phyloP scores from a whole-genome alignment of 2,329 filamentous ascomycete genomes.

The Capronia coronata region DNA sequence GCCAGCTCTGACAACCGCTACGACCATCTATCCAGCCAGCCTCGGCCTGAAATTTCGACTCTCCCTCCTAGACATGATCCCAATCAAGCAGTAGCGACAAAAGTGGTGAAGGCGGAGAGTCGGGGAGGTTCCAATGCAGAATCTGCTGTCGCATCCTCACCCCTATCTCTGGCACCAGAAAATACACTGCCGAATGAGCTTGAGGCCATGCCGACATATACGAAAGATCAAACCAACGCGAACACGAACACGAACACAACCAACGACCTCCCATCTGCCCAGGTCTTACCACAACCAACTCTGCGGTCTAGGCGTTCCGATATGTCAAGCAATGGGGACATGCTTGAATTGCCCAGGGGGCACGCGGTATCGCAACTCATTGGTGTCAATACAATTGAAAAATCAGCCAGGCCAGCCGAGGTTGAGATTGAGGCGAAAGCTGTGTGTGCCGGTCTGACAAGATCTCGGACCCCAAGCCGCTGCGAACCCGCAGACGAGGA shows the following conservation, averaged over 20 bases:
- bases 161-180: too few species aligned
- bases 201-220: not conserved
- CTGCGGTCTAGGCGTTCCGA: slow-evolving; percentile 9
- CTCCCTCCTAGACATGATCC: too few species aligned
- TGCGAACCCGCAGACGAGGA: not conserved
- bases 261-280: slow-evolving; percentile 15
- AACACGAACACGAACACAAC: too few species aligned
- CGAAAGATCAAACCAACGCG: slow-evolving; percentile 12
- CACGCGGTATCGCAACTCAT: not conserved
- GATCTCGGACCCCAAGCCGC: not conserved
- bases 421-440: not conserved
- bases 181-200: not conserved
- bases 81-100: too few species aligned
- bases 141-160: too few species aligned
- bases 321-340: slow-evolving; percentile 14
- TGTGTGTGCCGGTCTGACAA: not conserved
- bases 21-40: too few species aligned
- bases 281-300: slow-evolving; percentile 2
- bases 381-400: not conserved
- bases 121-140: too few species aligned
- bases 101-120: too few species aligned
- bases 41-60: too few species aligned
- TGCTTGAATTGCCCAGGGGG: not conserved
- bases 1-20: too few species aligned
- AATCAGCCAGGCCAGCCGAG: too few species aligned